phyloP scores from a whole-genome alignment of 2,329 filamentous ascomycete genomes.

The Remersonia thermophila region DNA sequence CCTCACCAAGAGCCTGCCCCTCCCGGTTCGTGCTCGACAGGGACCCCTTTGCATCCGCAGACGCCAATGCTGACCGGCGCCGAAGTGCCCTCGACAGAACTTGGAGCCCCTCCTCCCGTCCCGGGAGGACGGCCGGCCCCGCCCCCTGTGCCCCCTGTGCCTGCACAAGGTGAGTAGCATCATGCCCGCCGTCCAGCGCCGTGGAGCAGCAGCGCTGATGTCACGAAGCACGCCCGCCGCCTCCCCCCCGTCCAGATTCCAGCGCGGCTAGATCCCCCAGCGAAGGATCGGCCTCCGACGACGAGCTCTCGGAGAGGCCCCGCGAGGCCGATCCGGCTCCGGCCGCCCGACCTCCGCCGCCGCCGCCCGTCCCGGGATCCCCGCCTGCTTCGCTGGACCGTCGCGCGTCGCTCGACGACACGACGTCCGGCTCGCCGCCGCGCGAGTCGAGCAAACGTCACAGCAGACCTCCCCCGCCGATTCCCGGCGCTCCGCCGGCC shows the following conservation, averaged over 20 bases:
- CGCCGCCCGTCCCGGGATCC: constrained; percentile 24
- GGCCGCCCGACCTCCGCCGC: constrained; percentile 27
- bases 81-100: constrained; percentile 20
- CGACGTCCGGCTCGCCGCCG: constrained; percentile 29
- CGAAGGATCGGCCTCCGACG: constrained; percentile 75
- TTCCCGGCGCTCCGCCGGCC: constrained; percentile 31
- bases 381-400: constrained; percentile 26
- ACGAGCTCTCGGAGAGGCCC: constrained; percentile 57
- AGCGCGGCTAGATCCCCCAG: constrained; percentile 51
- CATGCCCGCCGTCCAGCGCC: not conserved
- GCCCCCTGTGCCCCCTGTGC: constrained; percentile 47
- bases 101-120: constrained; percentile 30
- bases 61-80: constrained; percentile 7
- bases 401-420: constrained; percentile 19
- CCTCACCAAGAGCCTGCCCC: constrained; percentile 21
- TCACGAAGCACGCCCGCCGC: constrained; percentile 48
- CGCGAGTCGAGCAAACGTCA: constrained; percentile 37
- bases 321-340: constrained; percentile 27
- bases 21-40: constrained; percentile 19
- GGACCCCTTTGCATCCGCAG: not conserved
- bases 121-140: constrained; percentile 41
- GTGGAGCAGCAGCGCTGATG: constrained; percentile 17
- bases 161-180: constrained; percentile 43
- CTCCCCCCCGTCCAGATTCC: constrained; percentile 37
- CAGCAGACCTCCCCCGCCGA: constrained; percentile 52